Conservation (phyloP, 2,329 filamentous ascomycete species). For the Hypoxylon sp. region DNA sequence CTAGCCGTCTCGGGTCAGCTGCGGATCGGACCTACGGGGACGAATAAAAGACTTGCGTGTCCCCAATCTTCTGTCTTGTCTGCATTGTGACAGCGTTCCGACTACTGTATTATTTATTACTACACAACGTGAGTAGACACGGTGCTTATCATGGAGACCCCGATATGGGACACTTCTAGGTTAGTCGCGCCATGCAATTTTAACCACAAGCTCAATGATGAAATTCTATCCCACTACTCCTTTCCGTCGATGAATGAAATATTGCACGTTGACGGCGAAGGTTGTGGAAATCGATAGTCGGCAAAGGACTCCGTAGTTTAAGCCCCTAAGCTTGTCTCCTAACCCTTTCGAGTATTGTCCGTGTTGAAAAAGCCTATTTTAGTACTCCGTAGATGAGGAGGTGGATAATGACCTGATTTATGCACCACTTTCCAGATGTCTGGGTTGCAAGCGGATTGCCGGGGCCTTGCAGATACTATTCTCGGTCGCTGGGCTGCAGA, state of each 20-base stretch:
- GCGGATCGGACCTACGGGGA: constrained; percentile 27
- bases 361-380: constrained; percentile 29
- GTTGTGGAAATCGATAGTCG: constrained; percentile 19
- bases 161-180: constrained; percentile 9
- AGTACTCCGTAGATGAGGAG: constrained; percentile 28
- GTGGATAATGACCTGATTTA: constrained; percentile 43
- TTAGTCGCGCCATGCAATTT: constrained; percentile 15
- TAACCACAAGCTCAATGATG: background rate
- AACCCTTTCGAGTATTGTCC: constrained; percentile 33
- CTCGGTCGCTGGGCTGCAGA: constrained; percentile 17
- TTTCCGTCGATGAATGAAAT: constrained; percentile 7
- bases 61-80: constrained; percentile 15
- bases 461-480: constrained; percentile 29
- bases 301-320: constrained; percentile 19
- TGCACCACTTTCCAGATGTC: constrained; percentile 19
- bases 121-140: background rate
- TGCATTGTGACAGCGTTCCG: constrained; percentile 7
- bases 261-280: constrained; percentile 21
- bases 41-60: constrained; percentile 15
- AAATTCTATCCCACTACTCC: constrained; percentile 2
- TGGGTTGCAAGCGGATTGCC: constrained; percentile 24
- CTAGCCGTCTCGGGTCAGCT: constrained; percentile 21
- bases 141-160: background rate
- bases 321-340: constrained; percentile 24
- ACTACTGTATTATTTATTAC: constrained; percentile 5